These are phyloP conservation scores for Toxoplasma gondii DNA, from an alignment of 169 alveolate species.

Conservation along the genomic window DNA sequence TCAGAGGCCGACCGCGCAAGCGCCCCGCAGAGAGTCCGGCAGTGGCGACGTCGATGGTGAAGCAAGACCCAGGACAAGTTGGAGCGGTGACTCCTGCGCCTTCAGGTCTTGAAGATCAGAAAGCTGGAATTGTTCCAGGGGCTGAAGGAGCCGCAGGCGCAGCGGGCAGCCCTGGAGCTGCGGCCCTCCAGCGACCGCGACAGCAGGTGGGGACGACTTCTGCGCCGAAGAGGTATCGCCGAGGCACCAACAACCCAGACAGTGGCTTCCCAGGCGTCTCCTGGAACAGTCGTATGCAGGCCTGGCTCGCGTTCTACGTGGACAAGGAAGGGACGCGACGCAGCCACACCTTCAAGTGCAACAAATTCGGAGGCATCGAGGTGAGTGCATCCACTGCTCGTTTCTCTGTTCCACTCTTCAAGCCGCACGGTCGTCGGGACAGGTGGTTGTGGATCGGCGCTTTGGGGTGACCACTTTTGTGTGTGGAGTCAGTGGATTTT, in stretches of 20 bases:
- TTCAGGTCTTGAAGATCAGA: background rate
- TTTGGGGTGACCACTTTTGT: too few relatives aligned
- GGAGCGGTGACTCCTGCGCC: background rate
- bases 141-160: slow-evolving; percentile 37
- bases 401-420: background rate
- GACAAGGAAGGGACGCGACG: slow-evolving; percentile 56
- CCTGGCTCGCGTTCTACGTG: slow-evolving; percentile 68
- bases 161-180: slow-evolving; percentile 39
- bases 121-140: background rate
- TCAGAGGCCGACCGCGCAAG: slow-evolving; percentile 33
- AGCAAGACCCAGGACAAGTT: background rate
- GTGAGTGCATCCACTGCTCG: background rate
- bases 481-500: too few relatives aligned
- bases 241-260: slow-evolving; percentile 55
- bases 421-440: background rate
- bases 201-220: background rate
- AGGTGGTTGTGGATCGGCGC: background rate
- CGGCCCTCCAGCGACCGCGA: background rate
- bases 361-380: slow-evolving; percentile 58
- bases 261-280: slow-evolving; percentile 65
- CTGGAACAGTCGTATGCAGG: slow-evolving; percentile 71
- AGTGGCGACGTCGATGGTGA: background rate
- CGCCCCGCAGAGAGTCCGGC: slow-evolving; percentile 20
- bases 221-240: slow-evolving; percentile 28
- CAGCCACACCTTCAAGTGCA: slow-evolving; percentile 65